Percentiles rank a stretch among this genome's conserved stretches.
Evolutionary conservation across 192 early-diverging fungal species (phyloP).

Genomic region (Linnemannia elongata): DNA sequence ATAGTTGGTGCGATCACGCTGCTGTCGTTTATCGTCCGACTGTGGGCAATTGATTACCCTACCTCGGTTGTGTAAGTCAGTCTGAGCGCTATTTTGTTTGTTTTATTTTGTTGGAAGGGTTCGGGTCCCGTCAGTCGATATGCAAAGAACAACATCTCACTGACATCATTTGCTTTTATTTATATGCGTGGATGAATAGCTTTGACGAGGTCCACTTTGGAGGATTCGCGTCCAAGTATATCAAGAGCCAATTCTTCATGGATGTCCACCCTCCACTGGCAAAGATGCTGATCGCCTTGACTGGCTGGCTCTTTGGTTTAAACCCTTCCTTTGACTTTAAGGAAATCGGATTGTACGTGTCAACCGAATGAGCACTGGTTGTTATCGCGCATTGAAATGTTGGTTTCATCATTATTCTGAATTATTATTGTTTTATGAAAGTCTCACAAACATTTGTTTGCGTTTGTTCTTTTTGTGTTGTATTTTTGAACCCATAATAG

Average conservation of each 20-base stretch:
- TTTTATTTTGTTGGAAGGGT: background rate
- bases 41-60: constrained; percentile 59
- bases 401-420: background rate
- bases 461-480: background rate
- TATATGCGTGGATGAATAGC: constrained; percentile 53
- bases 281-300: constrained; percentile 88
- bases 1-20: constrained; percentile 45
- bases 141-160: background rate
- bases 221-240: constrained; percentile 93
- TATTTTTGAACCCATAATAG: constrained; percentile 46
- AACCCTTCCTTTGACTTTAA: constrained; percentile 95
- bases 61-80: constrained; percentile 66
- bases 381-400: background rate
- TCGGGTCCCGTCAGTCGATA: background rate
- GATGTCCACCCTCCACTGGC: constrained; percentile 97
- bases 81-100: background rate
- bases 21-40: constrained; percentile 55
- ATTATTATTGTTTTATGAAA: background rate
- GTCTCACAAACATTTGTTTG: background rate
- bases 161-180: background rate
- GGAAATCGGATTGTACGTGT: constrained; percentile 83
- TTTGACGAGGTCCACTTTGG: constrained; percentile 99
- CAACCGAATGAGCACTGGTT: background rate
- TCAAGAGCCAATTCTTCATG: constrained; percentile 90
- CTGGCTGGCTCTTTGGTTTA: constrained; percentile 87